These are phyloP conservation scores for Lentinula guzmanii DNA, from an alignment of 768 basidiomycete genomes.

Conservation along the genomic window DNA sequence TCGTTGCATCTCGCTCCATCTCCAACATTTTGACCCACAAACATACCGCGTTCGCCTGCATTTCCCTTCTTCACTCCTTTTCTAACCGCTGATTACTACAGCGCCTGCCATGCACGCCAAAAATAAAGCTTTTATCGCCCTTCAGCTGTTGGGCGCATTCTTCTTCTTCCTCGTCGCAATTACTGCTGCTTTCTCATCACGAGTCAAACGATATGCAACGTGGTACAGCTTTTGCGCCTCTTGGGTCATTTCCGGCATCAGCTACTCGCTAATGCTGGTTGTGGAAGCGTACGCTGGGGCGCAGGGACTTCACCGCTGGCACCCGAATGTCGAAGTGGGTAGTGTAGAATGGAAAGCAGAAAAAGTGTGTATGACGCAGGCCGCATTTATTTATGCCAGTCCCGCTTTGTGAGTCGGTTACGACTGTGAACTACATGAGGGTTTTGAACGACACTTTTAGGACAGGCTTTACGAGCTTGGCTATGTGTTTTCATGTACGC, in stretches of 20 bases:
- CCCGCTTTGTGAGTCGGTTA: conserved; percentile 6
- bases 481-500: neutral
- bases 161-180: conserved; percentile 16
- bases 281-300: conserved; percentile 9
- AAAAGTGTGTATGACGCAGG: conserved; percentile 17
- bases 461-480: neutral
- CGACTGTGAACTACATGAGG: neutral
- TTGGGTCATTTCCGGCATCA: conserved; percentile 22
- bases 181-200: conserved; percentile 11
- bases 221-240: conserved; percentile 24
- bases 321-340: neutral
- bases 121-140: neutral
- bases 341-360: conserved; percentile 4
- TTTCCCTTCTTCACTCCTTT: neutral
- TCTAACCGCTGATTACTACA: neutral
- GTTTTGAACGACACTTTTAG: neutral
- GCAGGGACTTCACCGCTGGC: neutral
- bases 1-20: neutral
- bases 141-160: conserved; percentile 19
- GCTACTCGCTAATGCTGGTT: conserved; percentile 19
- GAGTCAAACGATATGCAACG: conserved; percentile 17
- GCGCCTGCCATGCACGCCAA: neutral
- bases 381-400: conserved; percentile 20
- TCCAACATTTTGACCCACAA: neutral
- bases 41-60: neutral